Percentiles rank a stretch among this genome's conserved stretches.
Evolutionary conservation across 2,329 filamentous ascomycete genomes (phyloP).

Genomic region (Clarireedia sp.): DNA sequence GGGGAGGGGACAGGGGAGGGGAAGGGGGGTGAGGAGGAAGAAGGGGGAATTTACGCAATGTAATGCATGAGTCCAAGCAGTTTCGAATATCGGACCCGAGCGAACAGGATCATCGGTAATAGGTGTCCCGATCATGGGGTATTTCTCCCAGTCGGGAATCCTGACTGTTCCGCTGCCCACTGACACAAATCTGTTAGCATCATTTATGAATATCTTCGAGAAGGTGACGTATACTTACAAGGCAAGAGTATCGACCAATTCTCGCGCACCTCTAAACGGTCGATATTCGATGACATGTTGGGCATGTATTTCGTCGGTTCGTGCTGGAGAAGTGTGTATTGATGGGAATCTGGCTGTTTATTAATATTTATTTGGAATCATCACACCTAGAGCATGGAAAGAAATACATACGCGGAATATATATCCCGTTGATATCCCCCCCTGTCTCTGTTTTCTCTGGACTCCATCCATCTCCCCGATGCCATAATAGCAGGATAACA

Average conservation of each 20-base stretch:
- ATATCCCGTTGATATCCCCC: conserved; percentile 30
- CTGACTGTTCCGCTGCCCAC: conserved; percentile 29
- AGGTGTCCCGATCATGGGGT: conserved; percentile 29
- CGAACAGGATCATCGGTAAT: conserved; percentile 28
- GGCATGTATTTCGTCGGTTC: conserved; percentile 27
- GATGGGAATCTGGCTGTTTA: conserved; percentile 17
- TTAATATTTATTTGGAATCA: background rate
- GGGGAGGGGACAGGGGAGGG: background rate
- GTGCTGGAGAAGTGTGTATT: conserved; percentile 26
- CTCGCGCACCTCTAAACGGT: conserved; percentile 26
- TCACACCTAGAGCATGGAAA: background rate
- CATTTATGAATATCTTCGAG: too few species aligned
- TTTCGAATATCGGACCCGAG: conserved; percentile 27
- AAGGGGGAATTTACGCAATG: conserved; percentile 23
- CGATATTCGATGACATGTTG: conserved; percentile 27
- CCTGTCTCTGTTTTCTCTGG: conserved; percentile 25
- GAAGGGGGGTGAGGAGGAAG: background rate
- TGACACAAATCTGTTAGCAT: background rate
- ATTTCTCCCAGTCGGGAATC: conserved; percentile 26
- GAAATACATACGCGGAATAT: conserved; percentile 25
- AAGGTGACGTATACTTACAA: conserved; percentile 14
- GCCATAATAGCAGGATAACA: conserved; percentile 21
- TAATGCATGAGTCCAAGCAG: conserved; percentile 30
- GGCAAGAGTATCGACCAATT: conserved; percentile 31
- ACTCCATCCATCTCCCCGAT: conserved; percentile 9